A percentile compares a stretch with the other conserved stretches of the same genome.
Evolutionary conservation across 164 flowering plant species (phyloP).

Genomic region (Santalum album): DNA sequence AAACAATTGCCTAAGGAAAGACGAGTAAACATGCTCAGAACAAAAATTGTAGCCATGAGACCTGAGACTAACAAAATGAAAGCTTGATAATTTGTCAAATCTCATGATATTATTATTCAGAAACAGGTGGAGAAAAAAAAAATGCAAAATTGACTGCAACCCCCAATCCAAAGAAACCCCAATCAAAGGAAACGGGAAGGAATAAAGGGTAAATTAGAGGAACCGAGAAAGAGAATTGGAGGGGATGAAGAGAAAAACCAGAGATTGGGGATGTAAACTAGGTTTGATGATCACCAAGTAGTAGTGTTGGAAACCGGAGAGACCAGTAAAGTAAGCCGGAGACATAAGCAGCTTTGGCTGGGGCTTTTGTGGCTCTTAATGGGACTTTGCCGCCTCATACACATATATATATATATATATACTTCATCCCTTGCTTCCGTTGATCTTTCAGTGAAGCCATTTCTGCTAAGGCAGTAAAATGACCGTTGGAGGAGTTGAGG

Average conservation of each 20-base stretch:
- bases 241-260: conserved; percentile 13
- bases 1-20: conserved; percentile 44
- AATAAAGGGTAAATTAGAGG: background rate
- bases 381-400: conserved; percentile 58
- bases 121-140: too few relatives aligned
- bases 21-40: background rate
- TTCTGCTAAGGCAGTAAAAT: too few relatives aligned
- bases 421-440: conserved; percentile 29
- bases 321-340: conserved; percentile 46
- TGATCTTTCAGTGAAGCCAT: conserved; percentile 20
- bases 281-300: conserved; percentile 67
- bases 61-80: too few relatives aligned
- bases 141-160: too few relatives aligned
- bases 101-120: too few relatives aligned
- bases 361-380: conserved; percentile 56
- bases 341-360: conserved; percentile 61
- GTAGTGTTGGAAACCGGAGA: conserved; percentile 75
- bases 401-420: too few relatives aligned
- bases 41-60: background rate
- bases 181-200: background rate
- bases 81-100: too few relatives aligned
- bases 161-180: background rate
- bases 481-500: too few relatives aligned
- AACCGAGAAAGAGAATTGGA: background rate
- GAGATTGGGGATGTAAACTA: conserved; percentile 24